Percentiles rank a stretch among this genome's conserved stretches.
phyloP scores from a whole-genome alignment of 78 protist species.

The Cavenderia fasciculata region DNA sequence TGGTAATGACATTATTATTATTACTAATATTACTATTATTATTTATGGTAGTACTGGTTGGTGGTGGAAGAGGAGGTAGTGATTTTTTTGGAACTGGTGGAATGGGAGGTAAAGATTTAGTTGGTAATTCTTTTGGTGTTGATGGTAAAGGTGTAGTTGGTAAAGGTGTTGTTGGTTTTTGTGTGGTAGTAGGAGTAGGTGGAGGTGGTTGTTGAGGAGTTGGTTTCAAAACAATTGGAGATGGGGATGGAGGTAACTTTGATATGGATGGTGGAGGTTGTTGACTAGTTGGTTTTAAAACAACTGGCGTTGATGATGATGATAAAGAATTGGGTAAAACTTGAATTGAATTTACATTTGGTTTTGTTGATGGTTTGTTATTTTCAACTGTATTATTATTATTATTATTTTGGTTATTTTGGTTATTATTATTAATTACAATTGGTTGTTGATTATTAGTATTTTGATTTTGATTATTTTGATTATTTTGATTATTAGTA shows the following conservation, averaged over 20 bases:
- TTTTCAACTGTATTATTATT: neutral
- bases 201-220: neutral
- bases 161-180: neutral
- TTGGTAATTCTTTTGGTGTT: slow-evolving; percentile 2
- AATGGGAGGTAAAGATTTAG: neutral
- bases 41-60: too few species aligned
- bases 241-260: neutral
- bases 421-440: neutral
- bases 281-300: neutral
- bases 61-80: neutral
- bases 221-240: neutral
- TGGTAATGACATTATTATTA: too few species aligned
- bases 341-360: slow-evolving; percentile 2
- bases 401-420: neutral
- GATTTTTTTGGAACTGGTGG: slow-evolving; percentile 2
- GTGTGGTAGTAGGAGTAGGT: neutral
- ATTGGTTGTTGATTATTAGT: too few species aligned
- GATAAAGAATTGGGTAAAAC: neutral
- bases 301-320: neutral
- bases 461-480: neutral
- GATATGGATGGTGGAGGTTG: neutral
- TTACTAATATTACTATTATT: too few species aligned
- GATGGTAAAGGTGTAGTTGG: neutral
- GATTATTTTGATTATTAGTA: neutral
- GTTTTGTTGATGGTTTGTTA: slow-evolving; percentile 1